Conservation (phyloP, 140 eudicot species). For the Bidens hawaiensis region DNA sequence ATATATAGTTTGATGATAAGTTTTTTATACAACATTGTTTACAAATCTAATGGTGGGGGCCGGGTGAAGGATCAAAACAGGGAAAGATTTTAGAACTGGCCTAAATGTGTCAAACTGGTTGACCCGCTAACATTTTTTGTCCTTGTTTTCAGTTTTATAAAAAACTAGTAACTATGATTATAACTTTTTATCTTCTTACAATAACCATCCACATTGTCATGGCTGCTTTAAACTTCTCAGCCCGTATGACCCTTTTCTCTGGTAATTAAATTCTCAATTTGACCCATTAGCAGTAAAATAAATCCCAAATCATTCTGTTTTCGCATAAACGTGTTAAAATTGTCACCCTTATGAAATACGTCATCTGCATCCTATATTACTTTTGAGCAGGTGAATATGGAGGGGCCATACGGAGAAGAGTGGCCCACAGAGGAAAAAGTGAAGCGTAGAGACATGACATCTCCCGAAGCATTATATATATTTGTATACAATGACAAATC, state of each 20-base stretch:
- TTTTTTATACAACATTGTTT: no score
- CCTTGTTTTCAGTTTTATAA: neutral
- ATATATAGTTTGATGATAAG: no score
- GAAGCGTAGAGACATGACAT: conserved; percentile 76
- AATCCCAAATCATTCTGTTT: neutral
- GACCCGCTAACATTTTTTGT: neutral
- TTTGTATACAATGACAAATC: conserved; percentile 46
- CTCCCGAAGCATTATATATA: conserved; percentile 75
- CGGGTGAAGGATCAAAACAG: neutral
- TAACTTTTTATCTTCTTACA: neutral
- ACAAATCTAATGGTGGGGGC: neutral
- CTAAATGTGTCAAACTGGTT: no score
- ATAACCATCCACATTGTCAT: neutral
- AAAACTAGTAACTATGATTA: neutral
- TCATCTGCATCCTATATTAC: neutral
- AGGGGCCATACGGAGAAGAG: conserved; percentile 69
- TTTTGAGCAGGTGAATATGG: conserved; percentile 68
- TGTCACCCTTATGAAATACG: neutral
- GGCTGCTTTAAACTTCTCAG: neutral
- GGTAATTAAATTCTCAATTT: neutral
- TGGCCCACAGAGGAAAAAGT: conserved; percentile 87
- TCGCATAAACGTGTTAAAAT: neutral
- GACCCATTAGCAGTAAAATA: neutral
- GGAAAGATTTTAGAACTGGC: neutral
- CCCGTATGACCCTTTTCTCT: neutral